phyloP scores from a whole-genome alignment of 1,284 basidiomycete genomes.

The Apiotrichum laibachii region DNA sequence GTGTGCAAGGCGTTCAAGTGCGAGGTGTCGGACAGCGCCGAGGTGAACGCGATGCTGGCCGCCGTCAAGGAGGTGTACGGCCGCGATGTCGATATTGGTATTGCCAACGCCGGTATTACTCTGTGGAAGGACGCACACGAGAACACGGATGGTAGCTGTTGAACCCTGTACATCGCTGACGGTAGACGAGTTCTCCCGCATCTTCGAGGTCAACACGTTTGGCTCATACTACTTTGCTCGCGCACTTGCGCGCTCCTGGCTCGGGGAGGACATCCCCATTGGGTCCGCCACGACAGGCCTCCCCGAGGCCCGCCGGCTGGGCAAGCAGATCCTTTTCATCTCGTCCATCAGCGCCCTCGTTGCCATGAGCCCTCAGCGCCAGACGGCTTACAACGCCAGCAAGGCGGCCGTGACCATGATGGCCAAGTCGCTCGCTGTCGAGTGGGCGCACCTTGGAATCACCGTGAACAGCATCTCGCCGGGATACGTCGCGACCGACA shows the following conservation, averaged over 20 bases:
- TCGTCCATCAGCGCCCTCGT: slow-evolving; percentile 49
- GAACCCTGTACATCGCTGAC: too few species aligned
- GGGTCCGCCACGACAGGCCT: neutral
- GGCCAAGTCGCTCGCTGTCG: slow-evolving; percentile 46
- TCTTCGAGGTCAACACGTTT: slow-evolving; percentile 47
- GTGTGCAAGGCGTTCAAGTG: slow-evolving; percentile 36
- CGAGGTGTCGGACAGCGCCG: slow-evolving; percentile 29
- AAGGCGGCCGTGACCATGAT: slow-evolving; percentile 49
- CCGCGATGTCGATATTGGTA: slow-evolving; percentile 4
- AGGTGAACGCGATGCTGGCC: slow-evolving; percentile 29
- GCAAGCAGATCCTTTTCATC: slow-evolving; percentile 50
- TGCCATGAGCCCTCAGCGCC: slow-evolving; percentile 48
- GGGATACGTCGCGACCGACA: slow-evolving; percentile 50
- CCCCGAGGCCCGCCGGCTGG: slow-evolving; percentile 21
- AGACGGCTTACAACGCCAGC: slow-evolving; percentile 49
- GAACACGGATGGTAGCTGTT: slow-evolving; percentile 29
- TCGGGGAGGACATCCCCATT: slow-evolving; percentile 29
- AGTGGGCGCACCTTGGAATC: slow-evolving; percentile 49
- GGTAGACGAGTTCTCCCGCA: slow-evolving; percentile 33
- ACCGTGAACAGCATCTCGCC: slow-evolving; percentile 50
- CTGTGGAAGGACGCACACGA: slow-evolving; percentile 45
- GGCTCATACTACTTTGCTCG: slow-evolving; percentile 46
- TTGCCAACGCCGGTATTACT: slow-evolving; percentile 23
- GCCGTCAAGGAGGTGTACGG: slow-evolving; percentile 8
- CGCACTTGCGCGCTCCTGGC: slow-evolving; percentile 42